Evolutionary conservation across 352 stramenopile species (phyloP).

Genomic region (Pilasporangium apinafurcum): DNA sequence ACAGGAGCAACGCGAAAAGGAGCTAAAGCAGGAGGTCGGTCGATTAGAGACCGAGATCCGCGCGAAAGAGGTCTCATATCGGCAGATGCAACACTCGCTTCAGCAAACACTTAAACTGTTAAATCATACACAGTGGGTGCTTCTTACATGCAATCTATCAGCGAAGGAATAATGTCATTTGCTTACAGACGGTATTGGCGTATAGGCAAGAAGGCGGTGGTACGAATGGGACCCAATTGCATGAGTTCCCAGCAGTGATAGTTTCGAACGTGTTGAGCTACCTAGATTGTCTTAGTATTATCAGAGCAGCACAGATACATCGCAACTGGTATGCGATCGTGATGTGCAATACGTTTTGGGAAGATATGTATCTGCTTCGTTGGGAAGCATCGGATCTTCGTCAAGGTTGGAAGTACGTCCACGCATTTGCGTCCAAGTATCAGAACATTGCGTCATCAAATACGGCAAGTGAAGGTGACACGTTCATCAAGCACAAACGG

Average conservation of each 20-base stretch:
- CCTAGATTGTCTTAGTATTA: slow-evolving; percentile 6
- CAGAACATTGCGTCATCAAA: not conserved
- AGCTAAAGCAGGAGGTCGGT: slow-evolving; percentile 7
- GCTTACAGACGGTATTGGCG: too few relatives aligned
- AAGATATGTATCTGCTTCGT: slow-evolving; percentile 11
- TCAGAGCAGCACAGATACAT: slow-evolving; percentile 7
- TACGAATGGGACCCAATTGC: not conserved
- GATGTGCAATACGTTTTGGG: slow-evolving; percentile 12
- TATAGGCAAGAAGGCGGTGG: not conserved
- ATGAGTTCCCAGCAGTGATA: slow-evolving; percentile 11
- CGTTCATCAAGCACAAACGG: not conserved
- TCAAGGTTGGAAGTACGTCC: slow-evolving; percentile 2
- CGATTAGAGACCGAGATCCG: slow-evolving; percentile 12
- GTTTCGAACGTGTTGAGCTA: slow-evolving; percentile 8
- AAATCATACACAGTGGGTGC: not conserved
- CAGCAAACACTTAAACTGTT: slow-evolving; percentile 1
- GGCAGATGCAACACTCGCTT: slow-evolving; percentile 6
- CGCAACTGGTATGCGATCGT: slow-evolving; percentile 9
- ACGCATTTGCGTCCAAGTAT: slow-evolving; percentile 6
- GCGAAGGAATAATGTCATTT: too few relatives aligned
- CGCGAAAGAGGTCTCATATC: slow-evolving; percentile 3
- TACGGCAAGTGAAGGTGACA: not conserved
- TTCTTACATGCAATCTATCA: too few relatives aligned
- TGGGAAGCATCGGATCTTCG: slow-evolving; percentile 8
- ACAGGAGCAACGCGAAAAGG: slow-evolving; percentile 11